Conservation (phyloP, 192 early-diverging fungal genomes). For the Polychytrium aggregatum region DNA sequence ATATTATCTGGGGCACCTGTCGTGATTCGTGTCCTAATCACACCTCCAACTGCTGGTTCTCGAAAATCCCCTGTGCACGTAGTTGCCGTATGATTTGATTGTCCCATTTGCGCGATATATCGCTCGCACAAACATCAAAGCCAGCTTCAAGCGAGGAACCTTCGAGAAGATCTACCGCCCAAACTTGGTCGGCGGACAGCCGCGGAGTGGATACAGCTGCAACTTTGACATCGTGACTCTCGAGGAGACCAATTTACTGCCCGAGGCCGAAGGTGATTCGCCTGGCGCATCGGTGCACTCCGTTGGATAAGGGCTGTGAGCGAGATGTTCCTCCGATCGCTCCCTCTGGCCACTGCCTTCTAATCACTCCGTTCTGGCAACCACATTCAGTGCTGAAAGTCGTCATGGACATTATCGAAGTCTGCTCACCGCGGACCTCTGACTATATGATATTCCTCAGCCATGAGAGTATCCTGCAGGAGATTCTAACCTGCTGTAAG, state of each 20-base stretch:
- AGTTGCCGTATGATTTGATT: conserved; percentile 74
- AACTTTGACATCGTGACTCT: conserved; percentile 85
- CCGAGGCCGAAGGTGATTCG: conserved; percentile 62
- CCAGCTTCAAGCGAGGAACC: conserved; percentile 68
- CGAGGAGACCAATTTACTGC: conserved; percentile 49
- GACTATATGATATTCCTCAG: conserved; percentile 37
- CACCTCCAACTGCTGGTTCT: too few relatives aligned
- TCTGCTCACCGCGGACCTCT: too few relatives aligned
- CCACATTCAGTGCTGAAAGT: conserved; percentile 32
- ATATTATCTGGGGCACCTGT: neutral
- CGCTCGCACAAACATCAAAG: conserved; percentile 48
- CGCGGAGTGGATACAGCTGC: conserved; percentile 60
- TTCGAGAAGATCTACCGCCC: conserved; percentile 76
- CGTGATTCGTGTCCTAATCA: neutral
- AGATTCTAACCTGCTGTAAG: conserved; percentile 59
- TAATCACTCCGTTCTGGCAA: conserved; percentile 15
- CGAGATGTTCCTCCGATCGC: too few relatives aligned
- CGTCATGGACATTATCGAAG: neutral
- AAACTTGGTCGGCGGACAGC: conserved; percentile 80
- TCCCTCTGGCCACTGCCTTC: too few relatives aligned
- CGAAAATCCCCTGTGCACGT: neutral
- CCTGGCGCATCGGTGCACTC: neutral
- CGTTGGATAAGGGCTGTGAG: conserved; percentile 54
- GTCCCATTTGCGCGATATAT: conserved; percentile 85
- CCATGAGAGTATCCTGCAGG: conserved; percentile 60